Base-by-base conservation (phyloP, 179 eudicot species). In the Patellifolia procumbens region DNA sequence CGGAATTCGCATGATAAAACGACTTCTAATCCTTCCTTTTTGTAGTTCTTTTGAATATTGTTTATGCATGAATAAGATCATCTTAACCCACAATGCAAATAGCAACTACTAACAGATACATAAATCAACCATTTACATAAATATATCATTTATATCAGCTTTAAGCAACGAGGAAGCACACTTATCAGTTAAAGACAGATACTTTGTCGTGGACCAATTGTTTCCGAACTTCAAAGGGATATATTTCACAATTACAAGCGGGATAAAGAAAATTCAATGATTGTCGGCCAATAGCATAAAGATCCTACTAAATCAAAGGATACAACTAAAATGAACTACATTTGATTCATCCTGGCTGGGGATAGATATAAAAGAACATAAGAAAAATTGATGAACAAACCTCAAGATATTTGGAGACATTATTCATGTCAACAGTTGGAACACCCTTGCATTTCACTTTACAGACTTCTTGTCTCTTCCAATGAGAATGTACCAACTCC, bases 371-470 rank as follows among this genome's bases (percentile, higher is more conserved):
- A 68, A 59, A 19, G 58, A 35, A 29, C 51, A 75, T 34, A 53
- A 37, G 17, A 60, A 39, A 56, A 49, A 32, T 62, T 34, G 1
- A 76, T 48, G 48, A 55, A 61, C 82, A 55, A 42, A 94, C 98
- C 98, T 94, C 97, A 60, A 94, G 89, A 82, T 90, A 86, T 35
- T 77, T 88, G 86, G 92, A 89, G 56, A 94, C 89, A 67, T 94
- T 94, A 83, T 91, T 73, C 97, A 94, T 94, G 77, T 94, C 98
- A 62, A 94, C 91, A 2, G 98, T 94, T 6, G 98, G 97, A 80
- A 94, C 98, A 48, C 98, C 98, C 79, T 90, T 81, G 86, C 98
- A 91, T 73, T 91, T 93, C 79, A 94, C 97, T 88, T 92, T 94
- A 77, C 98, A 94, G 45, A 94, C 92, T 17, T 86, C 83, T 63